A percentile compares a stretch with the other conserved stretches of the same genome.
Evolutionary conservation across 1,139 yeast species (phyloP).

Genomic region (Pichia kudriavzevii): DNA sequence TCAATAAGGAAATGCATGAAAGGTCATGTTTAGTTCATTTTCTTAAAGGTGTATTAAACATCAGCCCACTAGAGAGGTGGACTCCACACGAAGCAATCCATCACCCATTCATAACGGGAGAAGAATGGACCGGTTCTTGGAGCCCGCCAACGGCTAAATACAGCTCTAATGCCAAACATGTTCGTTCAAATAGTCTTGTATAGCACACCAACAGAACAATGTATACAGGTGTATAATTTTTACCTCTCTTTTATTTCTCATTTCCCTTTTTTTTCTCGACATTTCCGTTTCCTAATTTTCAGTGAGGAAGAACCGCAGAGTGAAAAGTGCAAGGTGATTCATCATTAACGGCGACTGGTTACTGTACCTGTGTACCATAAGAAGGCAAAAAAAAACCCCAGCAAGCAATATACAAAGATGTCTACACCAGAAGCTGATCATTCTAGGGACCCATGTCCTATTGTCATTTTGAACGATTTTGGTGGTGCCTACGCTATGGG

Average conservation of each 20-base stretch:
- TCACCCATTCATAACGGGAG: conserved; percentile 79
- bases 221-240: no score
- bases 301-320: no score
- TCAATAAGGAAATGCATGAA: conserved; percentile 66
- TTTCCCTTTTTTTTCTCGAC: no score
- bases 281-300: no score
- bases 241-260: no score
- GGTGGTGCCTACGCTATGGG: conserved; percentile 99
- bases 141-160: conserved; percentile 35
- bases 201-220: no score
- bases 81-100: conserved; percentile 92
- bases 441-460: conserved; percentile 98
- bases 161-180: conserved; percentile 10
- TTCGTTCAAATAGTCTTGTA: conserved; percentile 18
- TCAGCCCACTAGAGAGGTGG: conserved; percentile 91
- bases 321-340: no score
- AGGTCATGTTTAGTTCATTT: conserved; percentile 71
- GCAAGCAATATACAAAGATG: no score
- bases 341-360: neutral
- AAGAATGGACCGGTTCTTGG: conserved; percentile 39
- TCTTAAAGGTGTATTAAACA: conserved; percentile 63
- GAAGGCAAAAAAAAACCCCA: conserved; percentile 23
- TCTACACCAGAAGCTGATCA: conserved; percentile 72
- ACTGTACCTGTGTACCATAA: neutral
- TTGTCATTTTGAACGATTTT: conserved; percentile 89